Evolutionary conservation across 192 early-diverging fungal species (phyloP).

Genomic region (Linnemannia elongata): DNA sequence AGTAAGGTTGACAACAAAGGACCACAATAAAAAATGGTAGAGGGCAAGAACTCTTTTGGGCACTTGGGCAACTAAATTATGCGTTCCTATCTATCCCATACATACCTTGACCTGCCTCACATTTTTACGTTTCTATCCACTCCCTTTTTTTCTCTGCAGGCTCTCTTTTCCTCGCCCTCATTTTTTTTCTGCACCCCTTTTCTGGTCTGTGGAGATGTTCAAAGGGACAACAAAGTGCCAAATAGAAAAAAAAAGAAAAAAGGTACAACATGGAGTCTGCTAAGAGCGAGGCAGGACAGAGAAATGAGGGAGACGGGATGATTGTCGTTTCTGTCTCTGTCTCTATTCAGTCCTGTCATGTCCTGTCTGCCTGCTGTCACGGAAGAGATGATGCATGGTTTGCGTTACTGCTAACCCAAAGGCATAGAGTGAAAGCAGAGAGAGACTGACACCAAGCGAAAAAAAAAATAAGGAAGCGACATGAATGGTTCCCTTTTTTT

Average conservation of each 20-base stretch:
- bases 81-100: slow-evolving; percentile 4
- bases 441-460: not conserved
- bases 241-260: not conserved
- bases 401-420: not conserved
- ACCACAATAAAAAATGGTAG: not conserved
- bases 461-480: not conserved
- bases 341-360: no score
- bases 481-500: slow-evolving; percentile 14
- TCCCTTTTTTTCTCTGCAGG: not conserved
- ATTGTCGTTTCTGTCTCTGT: not conserved
- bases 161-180: slow-evolving; percentile 1
- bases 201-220: not conserved
- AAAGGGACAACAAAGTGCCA: not conserved
- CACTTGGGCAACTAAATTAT: not conserved
- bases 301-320: slow-evolving; percentile 3
- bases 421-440: not conserved
- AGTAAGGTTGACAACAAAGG: not conserved
- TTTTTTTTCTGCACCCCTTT: not conserved
- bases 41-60: not conserved
- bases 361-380: not conserved
- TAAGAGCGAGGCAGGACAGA: not conserved
- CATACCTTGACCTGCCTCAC: not conserved
- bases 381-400: not conserved
- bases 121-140: not conserved
- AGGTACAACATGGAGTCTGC: not conserved